phyloP scores from a whole-genome alignment of 768 basidiomycete genomes.

The Tylopilus vinaceipallidus region DNA sequence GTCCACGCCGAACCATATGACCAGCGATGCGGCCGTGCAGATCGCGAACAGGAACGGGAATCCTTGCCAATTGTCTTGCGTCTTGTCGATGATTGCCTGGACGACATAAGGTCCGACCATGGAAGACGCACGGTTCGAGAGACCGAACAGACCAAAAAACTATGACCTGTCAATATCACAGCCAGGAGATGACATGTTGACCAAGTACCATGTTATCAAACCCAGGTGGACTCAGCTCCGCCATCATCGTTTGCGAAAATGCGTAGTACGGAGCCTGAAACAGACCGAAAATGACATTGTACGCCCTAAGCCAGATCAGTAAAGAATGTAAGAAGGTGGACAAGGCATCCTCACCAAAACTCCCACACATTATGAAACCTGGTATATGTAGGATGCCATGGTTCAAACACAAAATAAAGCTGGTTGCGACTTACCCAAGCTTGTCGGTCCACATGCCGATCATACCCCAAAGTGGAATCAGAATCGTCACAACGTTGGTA shows the following conservation, averaged over 20 bases:
- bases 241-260: slow-evolving; percentile 86
- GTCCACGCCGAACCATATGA: slow-evolving; percentile 78
- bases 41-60: slow-evolving; percentile 83
- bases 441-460: slow-evolving; percentile 78
- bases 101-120: slow-evolving; percentile 87
- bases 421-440: slow-evolving; percentile 51
- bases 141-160: slow-evolving; percentile 87
- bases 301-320: slow-evolving; percentile 48
- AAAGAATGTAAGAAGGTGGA: background rate
- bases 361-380: slow-evolving; percentile 84
- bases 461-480: slow-evolving; percentile 87
- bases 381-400: background rate
- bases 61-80: slow-evolving; percentile 77
- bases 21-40: slow-evolving; percentile 59
- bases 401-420: background rate
- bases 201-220: slow-evolving; percentile 72
- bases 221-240: slow-evolving; percentile 82
- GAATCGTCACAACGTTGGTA: slow-evolving; percentile 71
- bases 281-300: slow-evolving; percentile 75
- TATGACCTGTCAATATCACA: slow-evolving; percentile 22
- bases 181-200: background rate
- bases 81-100: slow-evolving; percentile 73
- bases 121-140: slow-evolving; percentile 82
- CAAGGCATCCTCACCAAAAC: slow-evolving; percentile 58
- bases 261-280: slow-evolving; percentile 90